These are phyloP conservation scores for Fusarium continuum DNA, from an alignment of 2,329 filamentous ascomycete species.

Conservation along the genomic window DNA sequence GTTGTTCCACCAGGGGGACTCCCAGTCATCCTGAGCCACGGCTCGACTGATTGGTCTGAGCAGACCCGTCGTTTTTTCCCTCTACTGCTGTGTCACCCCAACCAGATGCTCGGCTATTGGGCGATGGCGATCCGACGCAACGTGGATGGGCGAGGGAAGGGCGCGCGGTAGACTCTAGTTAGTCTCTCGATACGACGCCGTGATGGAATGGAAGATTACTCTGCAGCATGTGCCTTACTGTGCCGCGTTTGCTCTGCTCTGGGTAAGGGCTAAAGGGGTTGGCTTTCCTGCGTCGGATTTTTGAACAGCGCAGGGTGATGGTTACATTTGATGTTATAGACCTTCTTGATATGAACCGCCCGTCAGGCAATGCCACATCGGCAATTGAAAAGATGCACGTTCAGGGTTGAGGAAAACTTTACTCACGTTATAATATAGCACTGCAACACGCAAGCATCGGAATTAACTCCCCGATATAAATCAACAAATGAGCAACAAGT, in stretches of 20 bases:
- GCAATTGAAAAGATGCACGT: too few relatives aligned
- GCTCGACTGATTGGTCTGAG: neutral
- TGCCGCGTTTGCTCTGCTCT: slow-evolving; percentile 7
- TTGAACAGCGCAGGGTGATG: neutral
- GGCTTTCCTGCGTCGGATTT: slow-evolving; percentile 12
- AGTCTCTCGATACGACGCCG: neutral
- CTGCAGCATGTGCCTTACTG: neutral
- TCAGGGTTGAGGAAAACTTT: too few relatives aligned
- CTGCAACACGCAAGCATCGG: neutral
- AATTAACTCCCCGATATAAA: neutral
- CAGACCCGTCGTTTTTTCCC: neutral
- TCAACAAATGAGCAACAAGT: neutral
- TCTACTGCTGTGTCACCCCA: slow-evolving; percentile 4
- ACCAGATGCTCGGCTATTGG: slow-evolving; percentile 10
- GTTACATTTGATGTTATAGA: neutral
- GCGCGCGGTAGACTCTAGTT: neutral
- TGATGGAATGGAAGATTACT: neutral
- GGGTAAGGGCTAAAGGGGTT: too few relatives aligned
- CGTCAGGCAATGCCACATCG: neutral
- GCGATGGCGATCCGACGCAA: slow-evolving; percentile 9
- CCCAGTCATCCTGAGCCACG: neutral
- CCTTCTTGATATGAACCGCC: neutral
- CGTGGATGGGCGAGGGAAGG: slow-evolving; percentile 1
- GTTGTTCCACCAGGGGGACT: slow-evolving; percentile 1
- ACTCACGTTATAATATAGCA: neutral